Evolutionary conservation across 768 basidiomycete genomes (phyloP).

Genomic region (Dentipellis sp.): DNA sequence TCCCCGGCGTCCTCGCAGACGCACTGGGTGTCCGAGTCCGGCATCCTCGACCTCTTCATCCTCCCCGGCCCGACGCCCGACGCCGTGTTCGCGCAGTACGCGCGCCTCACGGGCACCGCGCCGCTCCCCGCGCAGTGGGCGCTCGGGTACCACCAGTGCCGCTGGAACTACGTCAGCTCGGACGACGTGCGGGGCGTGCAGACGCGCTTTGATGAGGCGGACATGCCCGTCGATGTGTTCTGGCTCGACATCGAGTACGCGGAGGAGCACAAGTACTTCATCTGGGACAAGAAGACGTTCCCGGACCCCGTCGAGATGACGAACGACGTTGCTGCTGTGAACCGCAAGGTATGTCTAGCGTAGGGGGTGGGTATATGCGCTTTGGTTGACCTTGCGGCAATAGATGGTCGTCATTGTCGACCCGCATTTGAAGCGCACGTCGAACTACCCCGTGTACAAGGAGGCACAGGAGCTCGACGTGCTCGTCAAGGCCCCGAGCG

Average conservation of each 20-base stretch:
- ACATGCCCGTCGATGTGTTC: constrained; percentile 92
- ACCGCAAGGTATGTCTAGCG: constrained; percentile 58
- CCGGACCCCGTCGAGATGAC: constrained; percentile 93
- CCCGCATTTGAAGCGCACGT: constrained; percentile 84
- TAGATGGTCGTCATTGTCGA: constrained; percentile 98
- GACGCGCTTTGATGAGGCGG: constrained; percentile 82
- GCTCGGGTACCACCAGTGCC: constrained; percentile 92
- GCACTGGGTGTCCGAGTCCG: constrained; percentile 97
- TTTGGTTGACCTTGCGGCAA: constrained; percentile 1
- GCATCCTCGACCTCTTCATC: constrained; percentile 90
- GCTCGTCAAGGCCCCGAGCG: constrained; percentile 74
- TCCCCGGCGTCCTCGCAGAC: constrained; percentile 66
- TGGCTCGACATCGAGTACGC: constrained; percentile 98
- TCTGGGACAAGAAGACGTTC: constrained; percentile 91
- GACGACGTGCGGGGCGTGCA: constrained; percentile 83
- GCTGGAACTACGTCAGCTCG: constrained; percentile 95
- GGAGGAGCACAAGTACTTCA: constrained; percentile 91
- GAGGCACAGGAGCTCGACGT: constrained; percentile 75
- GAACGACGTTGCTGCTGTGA: constrained; percentile 75
- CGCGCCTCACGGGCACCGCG: constrained; percentile 74
- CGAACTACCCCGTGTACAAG: constrained; percentile 75
- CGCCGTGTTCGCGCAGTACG: constrained; percentile 81
- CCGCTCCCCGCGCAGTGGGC: constrained; percentile 89
- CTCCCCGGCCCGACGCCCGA: constrained; percentile 84
- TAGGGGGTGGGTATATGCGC: not conserved